Percentiles rank a stretch among this genome's conserved stretches.
Evolutionary conservation across 2,329 filamentous ascomycete species (phyloP).

Genomic region (Diaporthe citriasiana): DNA sequence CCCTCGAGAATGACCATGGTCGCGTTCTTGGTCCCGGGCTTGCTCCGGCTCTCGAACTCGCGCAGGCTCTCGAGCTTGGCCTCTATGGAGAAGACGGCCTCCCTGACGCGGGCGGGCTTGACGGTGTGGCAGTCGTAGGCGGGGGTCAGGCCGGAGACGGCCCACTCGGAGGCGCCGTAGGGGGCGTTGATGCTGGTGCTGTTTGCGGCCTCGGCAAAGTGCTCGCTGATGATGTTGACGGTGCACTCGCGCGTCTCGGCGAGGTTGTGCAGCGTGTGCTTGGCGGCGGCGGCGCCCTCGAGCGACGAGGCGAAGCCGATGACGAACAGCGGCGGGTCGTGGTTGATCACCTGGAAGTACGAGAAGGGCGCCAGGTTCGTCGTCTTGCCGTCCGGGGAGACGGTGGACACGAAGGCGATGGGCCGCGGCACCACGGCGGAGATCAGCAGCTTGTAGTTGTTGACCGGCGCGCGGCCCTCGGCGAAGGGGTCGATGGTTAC

Average conservation of each 20-base stretch:
- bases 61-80: conserved; percentile 79
- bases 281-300: conserved; percentile 70
- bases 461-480: conserved; percentile 73
- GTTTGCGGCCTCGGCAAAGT: conserved; percentile 90
- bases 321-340: conserved; percentile 86
- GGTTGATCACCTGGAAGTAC: conserved; percentile 84
- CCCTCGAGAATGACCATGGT: conserved; percentile 86
- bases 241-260: conserved; percentile 79
- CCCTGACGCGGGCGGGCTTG: conserved; percentile 79
- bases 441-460: conserved; percentile 95
- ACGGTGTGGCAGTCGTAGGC: conserved; percentile 75
- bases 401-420: conserved; percentile 75
- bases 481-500: conserved; percentile 86
- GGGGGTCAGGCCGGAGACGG: conserved; percentile 80
- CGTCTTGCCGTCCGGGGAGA: conserved; percentile 69
- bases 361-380: conserved; percentile 88
- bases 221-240: conserved; percentile 90
- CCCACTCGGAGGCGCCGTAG: conserved; percentile 84
- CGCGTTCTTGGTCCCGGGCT: conserved; percentile 80
- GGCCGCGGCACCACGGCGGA: conserved; percentile 86
- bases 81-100: conserved; percentile 88
- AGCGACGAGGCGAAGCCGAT: conserved; percentile 62
- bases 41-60: conserved; percentile 82
- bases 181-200: conserved; percentile 84
- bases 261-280: conserved; percentile 83